Base-by-base conservation (phyloP, 345 rosid species). In the Leavenworthia alabamica region DNA sequence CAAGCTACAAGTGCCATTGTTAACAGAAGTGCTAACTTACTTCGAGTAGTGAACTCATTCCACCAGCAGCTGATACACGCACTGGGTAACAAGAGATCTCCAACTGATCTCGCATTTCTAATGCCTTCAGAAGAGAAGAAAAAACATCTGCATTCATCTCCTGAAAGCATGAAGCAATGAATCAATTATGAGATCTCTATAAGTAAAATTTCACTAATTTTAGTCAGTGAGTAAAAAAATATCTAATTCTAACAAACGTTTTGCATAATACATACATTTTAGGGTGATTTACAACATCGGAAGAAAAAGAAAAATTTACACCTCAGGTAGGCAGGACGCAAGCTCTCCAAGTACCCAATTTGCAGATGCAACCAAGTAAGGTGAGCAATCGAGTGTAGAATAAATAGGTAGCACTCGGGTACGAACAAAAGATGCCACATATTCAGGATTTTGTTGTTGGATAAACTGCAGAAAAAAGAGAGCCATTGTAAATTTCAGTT, bases 311-410 rank as follows among this genome's bases (percentile, higher is more conserved):
- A 47, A 50, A 49, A 16, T 45, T 57, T 79, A 77, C 67, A 83
- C 97, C 73, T 84, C 78, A 24, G 95, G 87, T 49, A 89, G 79
- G 81, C 91, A 86, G 60, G 82, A 49, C 3, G 81, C 83, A 60
- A 89, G 87, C 78, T 89, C 97, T 56, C 95, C 89, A 46, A 89
- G 74, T 32, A 89, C 80, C 97, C 97, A 89, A 68, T 82, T 84
- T 35, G 89, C 91, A 50, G 89, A 75, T 50, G 97, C 91, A 77
- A 89, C 76, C 80, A 86, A 71, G 68, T 83, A 80, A 51, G 97
- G 97, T 31, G 78, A 62, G 66, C 72, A 74, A 35, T 36, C 74
- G 48, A 88, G 58, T 55, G 77, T 20, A 26, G 73, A 64, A 72
- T 78, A 84, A 41, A 89, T 63, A 3, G 95, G 89, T 67, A 89